Base-by-base conservation (phyloP, 2,329 filamentous ascomycete species). In the Paracoccidioides brasiliensis region DNA sequence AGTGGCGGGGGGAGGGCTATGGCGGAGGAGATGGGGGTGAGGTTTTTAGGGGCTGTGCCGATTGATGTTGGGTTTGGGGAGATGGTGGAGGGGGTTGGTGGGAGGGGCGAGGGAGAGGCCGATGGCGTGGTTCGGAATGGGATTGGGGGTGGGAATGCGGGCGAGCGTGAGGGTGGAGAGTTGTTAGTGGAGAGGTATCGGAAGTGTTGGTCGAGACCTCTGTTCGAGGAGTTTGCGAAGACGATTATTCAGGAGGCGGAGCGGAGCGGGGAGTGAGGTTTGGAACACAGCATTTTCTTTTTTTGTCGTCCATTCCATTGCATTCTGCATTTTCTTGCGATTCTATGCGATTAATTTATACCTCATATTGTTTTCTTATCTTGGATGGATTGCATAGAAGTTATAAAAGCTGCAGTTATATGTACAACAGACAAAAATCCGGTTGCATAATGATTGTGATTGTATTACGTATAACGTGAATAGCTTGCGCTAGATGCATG, bases 21-120 rank as follows among this genome's bases (percentile, higher is more conserved):
- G 90, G 90, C 91, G 5, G 74, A 81, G 50, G 90, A 97, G 63
- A 93, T 95, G 67, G 76, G 76, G 0, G 88, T 97, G 40, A 81
- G 80, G 14, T 97, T 96, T 64, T 71, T 97, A 54, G 93, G 90
- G 2, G 83, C 82, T 33, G 83, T 97, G 41, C 93, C 93, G 1
- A 90, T 98, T 65, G 93, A 98, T 72, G 88, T 90, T 22, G 88
- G 90, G 64, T 96, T 97, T 68, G 86, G 93, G 49, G 80, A 85
- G 61, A 72, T 98, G 65, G 82, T 98, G 44, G 91, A 97, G 70
- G 88, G 72, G 22, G 66, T 51, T 52, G 54, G 55, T 33, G 7
- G 14, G 63, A 54, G 62, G 61, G 56, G 62, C 62, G 62, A 58
- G 38, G 56, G 57, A 30, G 58, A 52, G 5, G 43, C 52, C 32